These are phyloP conservation scores for Micromonas pusilla DNA, from an alignment of 139 green algal species.

Conservation along the genomic window DNA sequence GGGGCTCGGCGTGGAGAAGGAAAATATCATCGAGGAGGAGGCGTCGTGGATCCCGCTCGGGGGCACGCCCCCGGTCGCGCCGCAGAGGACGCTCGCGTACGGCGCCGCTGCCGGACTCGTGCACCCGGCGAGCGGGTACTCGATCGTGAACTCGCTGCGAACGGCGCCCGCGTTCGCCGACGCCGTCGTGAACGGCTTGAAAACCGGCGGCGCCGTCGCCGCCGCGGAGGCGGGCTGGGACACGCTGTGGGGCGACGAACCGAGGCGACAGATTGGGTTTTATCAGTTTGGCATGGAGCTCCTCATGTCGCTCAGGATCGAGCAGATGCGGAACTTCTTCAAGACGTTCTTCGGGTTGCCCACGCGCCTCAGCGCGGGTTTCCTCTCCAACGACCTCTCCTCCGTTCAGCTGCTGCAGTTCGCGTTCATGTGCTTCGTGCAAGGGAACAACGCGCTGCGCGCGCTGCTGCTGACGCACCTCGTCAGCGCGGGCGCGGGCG, in stretches of 20 bases:
- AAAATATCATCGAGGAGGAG: conserved; percentile 74
- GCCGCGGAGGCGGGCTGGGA: conserved; percentile 55
- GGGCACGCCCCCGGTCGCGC: conserved; percentile 73
- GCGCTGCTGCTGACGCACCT: conserved; percentile 69
- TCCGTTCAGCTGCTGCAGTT: conserved; percentile 81
- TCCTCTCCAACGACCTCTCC: conserved; percentile 71
- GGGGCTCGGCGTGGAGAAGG: conserved; percentile 51
- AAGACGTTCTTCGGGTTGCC: conserved; percentile 84
- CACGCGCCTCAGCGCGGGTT: conserved; percentile 64
- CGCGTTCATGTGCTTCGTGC: conserved; percentile 73
- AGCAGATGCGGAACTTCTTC: conserved; percentile 81
- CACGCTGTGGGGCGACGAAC: conserved; percentile 72
- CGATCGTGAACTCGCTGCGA: conserved; percentile 24
- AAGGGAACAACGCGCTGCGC: conserved; percentile 72
- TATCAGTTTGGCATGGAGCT: conserved; percentile 90
- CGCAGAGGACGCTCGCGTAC: conserved; percentile 52
- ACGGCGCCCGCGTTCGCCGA: conserved; percentile 15
- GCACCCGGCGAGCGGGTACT: conserved; percentile 36
- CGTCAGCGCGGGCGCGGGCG: conserved; percentile 31
- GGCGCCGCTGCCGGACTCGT: conserved; percentile 27
- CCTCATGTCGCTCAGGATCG: conserved; percentile 67
- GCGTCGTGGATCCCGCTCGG: conserved; percentile 98
- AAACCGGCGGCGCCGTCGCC: not conserved
- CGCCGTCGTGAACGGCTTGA: conserved; percentile 15
- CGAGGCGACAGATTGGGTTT: conserved; percentile 68